phyloP scores from a whole-genome alignment of 805 yeast genomes.

The Ascoidea asiatica region DNA sequence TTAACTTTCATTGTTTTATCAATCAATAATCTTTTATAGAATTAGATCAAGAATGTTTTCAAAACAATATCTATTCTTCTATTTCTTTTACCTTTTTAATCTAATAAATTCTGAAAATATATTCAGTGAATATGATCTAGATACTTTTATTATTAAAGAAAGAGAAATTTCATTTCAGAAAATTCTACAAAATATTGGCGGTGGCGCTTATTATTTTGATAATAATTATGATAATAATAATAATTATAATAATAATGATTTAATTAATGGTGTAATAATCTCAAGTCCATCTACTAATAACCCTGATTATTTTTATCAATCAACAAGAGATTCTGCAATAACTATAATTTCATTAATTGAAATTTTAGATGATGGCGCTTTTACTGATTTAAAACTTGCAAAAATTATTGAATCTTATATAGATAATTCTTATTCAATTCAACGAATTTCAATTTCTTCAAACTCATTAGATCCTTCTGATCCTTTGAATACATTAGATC shows the following conservation, averaged over 20 bases:
- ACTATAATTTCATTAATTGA: constrained; percentile 55
- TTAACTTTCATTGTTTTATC: too few species aligned
- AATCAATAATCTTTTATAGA: not conserved
- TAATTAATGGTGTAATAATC: constrained; percentile 56
- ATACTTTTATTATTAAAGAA: not conserved
- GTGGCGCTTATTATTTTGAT: constrained; percentile 17
- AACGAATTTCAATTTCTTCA: constrained; percentile 53
- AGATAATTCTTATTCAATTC: constrained; percentile 41
- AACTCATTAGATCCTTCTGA: constrained; percentile 31
- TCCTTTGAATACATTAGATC: constrained; percentile 12
- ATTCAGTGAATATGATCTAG: not conserved
- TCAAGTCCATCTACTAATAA: constrained; percentile 64
- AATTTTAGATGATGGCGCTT: constrained; percentile 30
- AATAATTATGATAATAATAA: too few species aligned
- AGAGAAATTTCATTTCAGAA: constrained; percentile 23
- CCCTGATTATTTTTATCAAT: constrained; percentile 81
- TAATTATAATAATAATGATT: too few species aligned
- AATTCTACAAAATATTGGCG: constrained; percentile 36
- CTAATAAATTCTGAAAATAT: not conserved
- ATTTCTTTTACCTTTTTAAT: too few species aligned
- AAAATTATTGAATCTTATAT: constrained; percentile 46
- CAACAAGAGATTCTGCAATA: constrained; percentile 86
- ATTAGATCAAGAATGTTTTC: not conserved
- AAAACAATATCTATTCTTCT: not conserved
- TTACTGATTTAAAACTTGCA: constrained; percentile 14